These are phyloP conservation scores for Fusarium nelsonii DNA, from an alignment of 2,329 filamentous ascomycete genomes.

Conservation along the genomic window DNA sequence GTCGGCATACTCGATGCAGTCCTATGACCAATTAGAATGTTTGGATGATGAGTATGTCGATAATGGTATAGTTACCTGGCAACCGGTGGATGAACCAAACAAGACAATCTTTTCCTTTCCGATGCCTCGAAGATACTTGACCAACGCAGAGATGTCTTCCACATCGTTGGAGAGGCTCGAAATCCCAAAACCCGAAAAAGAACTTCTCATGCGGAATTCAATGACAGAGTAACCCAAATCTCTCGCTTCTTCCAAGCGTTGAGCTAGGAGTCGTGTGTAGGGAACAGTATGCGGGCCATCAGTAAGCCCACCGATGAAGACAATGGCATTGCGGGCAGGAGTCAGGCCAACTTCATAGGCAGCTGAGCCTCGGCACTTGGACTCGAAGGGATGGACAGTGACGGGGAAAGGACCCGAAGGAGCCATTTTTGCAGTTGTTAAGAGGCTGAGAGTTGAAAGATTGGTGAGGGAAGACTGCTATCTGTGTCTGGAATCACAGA, in stretches of 20 bases:
- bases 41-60: neutral
- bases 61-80: conserved; percentile 57
- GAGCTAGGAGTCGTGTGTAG: conserved; percentile 65
- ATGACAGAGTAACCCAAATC: conserved; percentile 65
- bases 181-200: conserved; percentile 66
- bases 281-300: conserved; percentile 76
- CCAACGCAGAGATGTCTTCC: conserved; percentile 64
- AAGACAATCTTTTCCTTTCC: conserved; percentile 66
- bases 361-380: conserved; percentile 55
- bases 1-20: conserved; percentile 67
- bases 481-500: conserved; percentile 4
- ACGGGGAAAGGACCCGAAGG: conserved; percentile 55
- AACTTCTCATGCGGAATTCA: conserved; percentile 67
- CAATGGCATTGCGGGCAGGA: conserved; percentile 66
- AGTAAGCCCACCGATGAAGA: conserved; percentile 78
- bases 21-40: conserved; percentile 53
- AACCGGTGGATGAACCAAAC: conserved; percentile 70
- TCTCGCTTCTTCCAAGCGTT: conserved; percentile 54
- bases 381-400: conserved; percentile 61
- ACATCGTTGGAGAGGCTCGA: conserved; percentile 65
- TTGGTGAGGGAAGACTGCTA: neutral
- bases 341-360: conserved; percentile 62
- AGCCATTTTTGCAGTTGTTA: conserved; percentile 42
- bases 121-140: conserved; percentile 65
- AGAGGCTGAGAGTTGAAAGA: neutral